Conservation (phyloP, 805 yeast species). For the Schizosaccharomyces japonicus region DNA sequence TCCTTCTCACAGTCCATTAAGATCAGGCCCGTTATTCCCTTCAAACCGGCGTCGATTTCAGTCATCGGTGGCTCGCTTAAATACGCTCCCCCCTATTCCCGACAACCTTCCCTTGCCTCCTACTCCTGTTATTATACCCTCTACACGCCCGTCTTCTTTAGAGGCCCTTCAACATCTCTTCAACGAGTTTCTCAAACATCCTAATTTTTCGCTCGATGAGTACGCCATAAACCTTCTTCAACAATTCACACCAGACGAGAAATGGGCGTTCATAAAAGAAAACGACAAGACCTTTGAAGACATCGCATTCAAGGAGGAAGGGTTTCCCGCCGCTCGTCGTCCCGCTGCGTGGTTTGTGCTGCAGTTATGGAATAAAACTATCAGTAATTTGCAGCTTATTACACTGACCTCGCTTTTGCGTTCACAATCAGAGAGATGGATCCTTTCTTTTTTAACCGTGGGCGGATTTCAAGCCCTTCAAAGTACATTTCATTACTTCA, state of each 20-base stretch:
- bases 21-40: too few species aligned
- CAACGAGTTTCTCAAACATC: background rate
- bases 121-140: too few species aligned
- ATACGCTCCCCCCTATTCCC: too few species aligned
- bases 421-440: background rate
- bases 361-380: constrained; percentile 1
- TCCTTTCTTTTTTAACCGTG: background rate
- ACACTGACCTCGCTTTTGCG: background rate
- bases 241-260: background rate
- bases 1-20: too few species aligned
- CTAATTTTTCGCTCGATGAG: background rate
- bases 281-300: background rate
- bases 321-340: background rate
- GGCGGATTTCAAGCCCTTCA: background rate
- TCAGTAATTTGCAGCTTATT: background rate
- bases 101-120: too few species aligned
- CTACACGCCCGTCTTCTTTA: background rate
- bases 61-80: too few species aligned
- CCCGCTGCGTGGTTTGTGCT: constrained; percentile 1
- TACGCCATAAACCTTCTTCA: background rate
- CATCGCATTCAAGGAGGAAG: background rate
- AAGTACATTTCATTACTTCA: background rate
- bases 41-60: too few species aligned
- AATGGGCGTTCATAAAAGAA: background rate
- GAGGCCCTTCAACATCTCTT: background rate